Evolutionary conservation across 2,329 filamentous ascomycete genomes (phyloP), one percentile per base, ranked within the genome.

Genomic region (Xylariales sp.): DNA sequence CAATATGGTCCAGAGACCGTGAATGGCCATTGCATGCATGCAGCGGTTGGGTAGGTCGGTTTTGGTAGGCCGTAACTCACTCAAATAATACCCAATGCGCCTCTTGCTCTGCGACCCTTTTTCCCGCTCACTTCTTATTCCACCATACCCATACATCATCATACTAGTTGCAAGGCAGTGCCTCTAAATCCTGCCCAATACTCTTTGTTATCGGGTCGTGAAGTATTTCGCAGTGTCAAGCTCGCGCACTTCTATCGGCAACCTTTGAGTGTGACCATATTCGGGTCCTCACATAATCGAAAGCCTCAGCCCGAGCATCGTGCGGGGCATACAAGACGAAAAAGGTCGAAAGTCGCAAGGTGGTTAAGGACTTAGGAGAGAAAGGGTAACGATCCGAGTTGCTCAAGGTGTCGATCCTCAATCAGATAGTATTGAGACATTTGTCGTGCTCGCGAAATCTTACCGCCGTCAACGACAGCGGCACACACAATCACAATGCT

Each of bases 401-500:
- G n/a, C n/a, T n/a, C n/a, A n/a, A n/a, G n/a, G n/a, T n/a, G n/a
- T n/a, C n/a, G n/a, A n/a, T n/a, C n/a, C n/a, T n/a, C n/a, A n/a
- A n/a, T n/a, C n/a, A n/a, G n/a, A n/a, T n/a, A n/a, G n/a, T n/a
- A n/a, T n/a, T n/a, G n/a, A n/a, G n/a, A n/a, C n/a, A n/a, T n/a
- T n/a, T n/a, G n/a, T n/a, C n/a, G n/a, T n/a, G n/a, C n/a, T n/a
- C n/a, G n/a, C n/a, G n/a, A n/a, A n/a, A n/a, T n/a, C n/a, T n/a
- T n/a, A n/a, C n/a, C n/a, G n/a, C n/a, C n/a, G n/a, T n/a, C n/a
- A n/a, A n/a, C n/a, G n/a, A n/a, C n/a, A n/a, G n/a, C n/a, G n/a
- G n/a, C n/a, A 44, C 28, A 44, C 18, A 47, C 40, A 31, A 24
- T 36, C 60, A 65, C 49, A 18, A 78, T 78, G 74, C 54, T 69